These are phyloP conservation scores for Ailanthus altissimus DNA, from an alignment of 345 rosid genomes.

Conservation along the genomic window DNA sequence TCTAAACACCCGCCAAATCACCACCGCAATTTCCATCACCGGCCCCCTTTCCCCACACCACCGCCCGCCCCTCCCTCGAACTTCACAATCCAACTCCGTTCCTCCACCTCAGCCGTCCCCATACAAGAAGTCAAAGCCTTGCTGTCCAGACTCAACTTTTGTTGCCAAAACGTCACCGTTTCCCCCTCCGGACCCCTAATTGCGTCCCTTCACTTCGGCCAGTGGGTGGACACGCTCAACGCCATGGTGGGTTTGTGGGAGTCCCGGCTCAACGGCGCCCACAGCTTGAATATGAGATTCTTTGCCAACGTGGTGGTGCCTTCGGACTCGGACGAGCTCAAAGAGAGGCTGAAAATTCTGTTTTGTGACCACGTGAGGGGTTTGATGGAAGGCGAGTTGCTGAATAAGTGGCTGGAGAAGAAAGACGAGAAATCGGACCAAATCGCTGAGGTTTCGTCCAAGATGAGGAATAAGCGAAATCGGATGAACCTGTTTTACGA, in stretches of 20 bases:
- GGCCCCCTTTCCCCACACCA: neutral
- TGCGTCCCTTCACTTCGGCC: slow-evolving; percentile 38
- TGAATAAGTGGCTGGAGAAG: slow-evolving; percentile 38
- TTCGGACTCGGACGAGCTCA: slow-evolving; percentile 45
- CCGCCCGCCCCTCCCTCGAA: neutral
- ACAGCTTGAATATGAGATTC: slow-evolving; percentile 32
- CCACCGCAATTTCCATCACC: neutral
- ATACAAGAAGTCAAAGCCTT: neutral
- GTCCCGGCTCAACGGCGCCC: slow-evolving; percentile 40
- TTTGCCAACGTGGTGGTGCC: slow-evolving; percentile 36
- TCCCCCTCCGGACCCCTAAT: slow-evolving; percentile 10
- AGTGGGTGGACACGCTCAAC: slow-evolving; percentile 49
- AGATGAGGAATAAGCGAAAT: neutral
- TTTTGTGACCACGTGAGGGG: slow-evolving; percentile 39
- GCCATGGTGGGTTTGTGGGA: slow-evolving; percentile 46
- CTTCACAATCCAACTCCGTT: slow-evolving; percentile 13
- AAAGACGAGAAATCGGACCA: slow-evolving; percentile 29
- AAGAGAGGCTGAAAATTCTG: slow-evolving; percentile 35
- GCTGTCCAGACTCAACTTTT: slow-evolving; percentile 16
- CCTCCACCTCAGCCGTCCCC: neutral
- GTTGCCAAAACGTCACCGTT: slow-evolving; percentile 15
- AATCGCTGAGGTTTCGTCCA: slow-evolving; percentile 23
- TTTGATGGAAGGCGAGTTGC: slow-evolving; percentile 46
- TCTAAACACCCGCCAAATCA: slow-evolving; percentile 1
- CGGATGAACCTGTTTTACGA: neutral